A percentile compares a stretch with the other conserved stretches of the same genome.
These are phyloP conservation scores for Fusarium humuli DNA, from an alignment of 2,329 filamentous ascomycete genomes.

Conservation along the genomic window DNA sequence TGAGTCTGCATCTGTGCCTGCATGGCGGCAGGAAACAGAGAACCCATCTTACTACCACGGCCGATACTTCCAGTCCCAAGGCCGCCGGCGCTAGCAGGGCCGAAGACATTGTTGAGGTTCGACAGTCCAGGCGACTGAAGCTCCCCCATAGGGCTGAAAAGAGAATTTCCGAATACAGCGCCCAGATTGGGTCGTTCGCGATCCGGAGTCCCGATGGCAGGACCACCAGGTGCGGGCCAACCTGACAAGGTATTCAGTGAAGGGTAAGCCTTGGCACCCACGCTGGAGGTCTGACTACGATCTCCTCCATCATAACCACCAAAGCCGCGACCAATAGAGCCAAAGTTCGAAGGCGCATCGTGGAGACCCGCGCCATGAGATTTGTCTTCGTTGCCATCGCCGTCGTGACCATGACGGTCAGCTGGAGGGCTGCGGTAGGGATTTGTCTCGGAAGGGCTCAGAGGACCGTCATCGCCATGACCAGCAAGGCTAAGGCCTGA, in stretches of 20 bases:
- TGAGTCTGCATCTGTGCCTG: conserved; percentile 87
- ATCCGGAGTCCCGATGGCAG: conserved; percentile 75
- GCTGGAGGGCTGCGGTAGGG: conserved; percentile 92
- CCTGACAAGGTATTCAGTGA: conserved; percentile 71
- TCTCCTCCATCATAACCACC: conserved; percentile 77
- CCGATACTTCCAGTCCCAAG: conserved; percentile 74
- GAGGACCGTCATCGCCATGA: conserved; percentile 73
- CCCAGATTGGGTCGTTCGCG: conserved; percentile 68
- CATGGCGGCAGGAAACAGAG: conserved; percentile 88
- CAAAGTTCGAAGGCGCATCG: conserved; percentile 63
- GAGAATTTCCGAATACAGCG: conserved; percentile 78
- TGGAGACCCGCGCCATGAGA: conserved; percentile 56
- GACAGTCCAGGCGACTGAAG: conserved; percentile 79
- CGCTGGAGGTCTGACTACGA: conserved; percentile 92
- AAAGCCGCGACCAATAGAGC: conserved; percentile 65
- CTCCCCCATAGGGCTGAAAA: conserved; percentile 82
- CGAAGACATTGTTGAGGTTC: conserved; percentile 77
- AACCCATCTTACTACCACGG: conserved; percentile 84
- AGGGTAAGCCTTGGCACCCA: conserved; percentile 78
- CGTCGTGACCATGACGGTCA: conserved; percentile 75
- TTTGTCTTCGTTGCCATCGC: conserved; percentile 64
- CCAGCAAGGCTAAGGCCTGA: conserved; percentile 68
- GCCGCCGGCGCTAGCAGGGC: conserved; percentile 66
- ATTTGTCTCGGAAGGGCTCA: conserved; percentile 95
- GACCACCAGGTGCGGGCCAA: conserved; percentile 67